Conservation (phyloP, 2,329 filamentous ascomycete genomes). For the Fusarium circinatum region DNA sequence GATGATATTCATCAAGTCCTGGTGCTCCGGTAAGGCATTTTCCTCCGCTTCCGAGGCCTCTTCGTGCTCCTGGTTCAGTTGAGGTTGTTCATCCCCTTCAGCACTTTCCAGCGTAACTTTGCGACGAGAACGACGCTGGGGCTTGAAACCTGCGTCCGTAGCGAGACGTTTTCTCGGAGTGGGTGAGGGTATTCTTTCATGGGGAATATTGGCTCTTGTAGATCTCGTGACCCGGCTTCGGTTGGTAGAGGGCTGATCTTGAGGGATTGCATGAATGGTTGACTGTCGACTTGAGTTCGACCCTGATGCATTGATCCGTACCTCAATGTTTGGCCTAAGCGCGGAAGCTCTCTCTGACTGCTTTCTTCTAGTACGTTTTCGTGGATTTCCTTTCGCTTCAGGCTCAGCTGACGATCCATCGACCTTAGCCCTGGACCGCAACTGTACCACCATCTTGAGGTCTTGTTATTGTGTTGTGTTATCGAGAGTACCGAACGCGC, state of each 20-base stretch:
- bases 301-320: neutral
- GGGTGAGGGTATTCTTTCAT: neutral
- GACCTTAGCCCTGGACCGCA: slow-evolving; percentile 18
- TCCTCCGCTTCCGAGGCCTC: slow-evolving; percentile 22
- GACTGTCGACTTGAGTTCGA: slow-evolving; percentile 2
- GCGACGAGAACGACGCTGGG: neutral
- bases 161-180: slow-evolving; percentile 22
- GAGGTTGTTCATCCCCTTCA: neutral
- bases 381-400: neutral
- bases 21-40: neutral
- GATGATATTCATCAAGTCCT: slow-evolving; percentile 21
- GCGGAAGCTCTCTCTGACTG: neutral
- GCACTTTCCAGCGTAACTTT: neutral
- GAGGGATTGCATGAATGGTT: neutral
- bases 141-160: slow-evolving; percentile 1
- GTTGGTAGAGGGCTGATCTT: neutral
- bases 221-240: slow-evolving; percentile 24
- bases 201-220: neutral
- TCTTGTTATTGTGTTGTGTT: slow-evolving; percentile 14
- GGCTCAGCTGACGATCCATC: neutral
- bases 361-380: neutral
- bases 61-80: neutral
- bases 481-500: neutral
- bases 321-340: slow-evolving; percentile 8
- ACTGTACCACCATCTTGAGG: slow-evolving; percentile 19